Conservation (phyloP, 2,329 filamentous ascomycete species). For the Botryotinia globosa region DNA sequence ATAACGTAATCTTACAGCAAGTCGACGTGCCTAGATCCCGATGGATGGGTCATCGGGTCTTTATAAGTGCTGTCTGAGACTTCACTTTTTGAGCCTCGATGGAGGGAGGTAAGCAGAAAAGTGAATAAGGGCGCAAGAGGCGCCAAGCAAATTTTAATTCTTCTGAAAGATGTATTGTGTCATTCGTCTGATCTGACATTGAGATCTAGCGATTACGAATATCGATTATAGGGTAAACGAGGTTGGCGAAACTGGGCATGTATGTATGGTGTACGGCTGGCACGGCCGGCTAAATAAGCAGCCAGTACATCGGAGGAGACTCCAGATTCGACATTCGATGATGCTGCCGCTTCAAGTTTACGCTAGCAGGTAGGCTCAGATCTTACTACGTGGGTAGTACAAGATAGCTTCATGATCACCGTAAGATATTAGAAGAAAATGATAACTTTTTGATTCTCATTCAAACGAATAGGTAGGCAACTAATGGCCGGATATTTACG, state of each 20-base stretch:
- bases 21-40: background rate
- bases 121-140: background rate
- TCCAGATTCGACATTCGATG: background rate
- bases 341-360: background rate
- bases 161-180: background rate
- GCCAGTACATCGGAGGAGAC: background rate
- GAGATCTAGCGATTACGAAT: background rate
- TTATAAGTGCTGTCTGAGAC: background rate
- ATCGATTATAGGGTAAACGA: background rate
- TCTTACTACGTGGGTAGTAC: background rate
- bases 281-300: background rate
- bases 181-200: background rate
- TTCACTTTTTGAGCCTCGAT: constrained; percentile 1
- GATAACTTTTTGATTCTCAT: constrained; percentile 13
- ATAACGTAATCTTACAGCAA: background rate
- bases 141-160: background rate
- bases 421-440: background rate
- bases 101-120: background rate
- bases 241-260: background rate
- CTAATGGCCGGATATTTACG: background rate
- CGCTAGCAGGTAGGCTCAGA: background rate
- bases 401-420: background rate
- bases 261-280: background rate
- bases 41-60: background rate
- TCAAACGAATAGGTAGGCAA: background rate